Percentiles rank a stretch among this genome's conserved stretches.
These are phyloP conservation scores for Monosporozyma solicola DNA, from an alignment of 805 yeast genomes.

Conservation along the genomic window DNA sequence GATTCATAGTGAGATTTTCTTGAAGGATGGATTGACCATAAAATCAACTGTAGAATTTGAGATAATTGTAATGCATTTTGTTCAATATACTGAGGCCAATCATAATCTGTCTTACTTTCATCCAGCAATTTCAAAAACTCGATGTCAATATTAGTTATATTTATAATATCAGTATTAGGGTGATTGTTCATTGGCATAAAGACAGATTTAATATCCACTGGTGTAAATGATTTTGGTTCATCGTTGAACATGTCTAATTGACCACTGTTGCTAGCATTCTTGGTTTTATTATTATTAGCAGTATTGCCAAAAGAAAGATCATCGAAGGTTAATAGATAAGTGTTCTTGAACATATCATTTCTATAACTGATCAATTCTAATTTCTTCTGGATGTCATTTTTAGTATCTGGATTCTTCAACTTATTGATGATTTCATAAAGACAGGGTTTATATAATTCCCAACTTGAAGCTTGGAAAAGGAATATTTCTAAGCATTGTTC, in stretches of 20 bases:
- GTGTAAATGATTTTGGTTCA: neutral
- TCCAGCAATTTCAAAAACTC: conserved; percentile 20
- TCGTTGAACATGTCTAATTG: neutral
- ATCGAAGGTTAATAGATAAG: conserved; percentile 19
- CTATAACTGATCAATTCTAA: conserved; percentile 54
- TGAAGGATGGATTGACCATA: conserved; percentile 29
- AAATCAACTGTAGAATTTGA: conserved; percentile 22
- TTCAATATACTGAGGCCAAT: conserved; percentile 27
- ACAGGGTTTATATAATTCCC: conserved; percentile 46
- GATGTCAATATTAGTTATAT: conserved; percentile 17
- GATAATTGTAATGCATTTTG: conserved; percentile 16
- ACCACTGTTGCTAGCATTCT: neutral
- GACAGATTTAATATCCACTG: neutral
- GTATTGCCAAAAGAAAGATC: neutral
- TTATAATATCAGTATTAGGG: conserved; percentile 26
- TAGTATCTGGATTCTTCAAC: conserved; percentile 18
- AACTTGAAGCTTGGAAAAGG: conserved; percentile 48
- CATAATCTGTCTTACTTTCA: conserved; percentile 22
- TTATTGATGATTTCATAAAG: conserved; percentile 33
- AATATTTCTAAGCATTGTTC: conserved; percentile 42
- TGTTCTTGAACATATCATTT: conserved; percentile 62
- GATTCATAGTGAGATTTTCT: conserved; percentile 24
- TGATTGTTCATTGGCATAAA: neutral
- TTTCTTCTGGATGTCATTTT: conserved; percentile 32
- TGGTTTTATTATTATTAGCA: neutral